Conservation (phyloP, 345 rosid species). For the Isatis tinctoria region DNA sequence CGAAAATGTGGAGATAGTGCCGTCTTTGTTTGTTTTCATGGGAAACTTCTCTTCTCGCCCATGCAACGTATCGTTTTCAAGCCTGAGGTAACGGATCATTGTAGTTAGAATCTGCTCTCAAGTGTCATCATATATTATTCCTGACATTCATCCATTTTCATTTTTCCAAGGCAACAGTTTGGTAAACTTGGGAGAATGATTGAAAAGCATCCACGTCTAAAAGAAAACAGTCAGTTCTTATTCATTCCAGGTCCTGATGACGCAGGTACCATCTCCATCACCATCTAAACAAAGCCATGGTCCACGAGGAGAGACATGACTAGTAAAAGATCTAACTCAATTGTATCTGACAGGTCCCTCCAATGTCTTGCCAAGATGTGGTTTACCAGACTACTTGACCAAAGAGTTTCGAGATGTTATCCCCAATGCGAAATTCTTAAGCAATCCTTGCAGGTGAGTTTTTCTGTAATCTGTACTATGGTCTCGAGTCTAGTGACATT, state of each 20-base stretch:
- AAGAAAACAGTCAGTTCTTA: conserved; percentile 68
- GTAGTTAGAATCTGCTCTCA: background rate
- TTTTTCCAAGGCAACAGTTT: conserved; percentile 59
- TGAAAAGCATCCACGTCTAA: conserved; percentile 65
- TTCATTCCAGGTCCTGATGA: conserved; percentile 95
- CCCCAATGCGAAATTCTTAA: conserved; percentile 79
- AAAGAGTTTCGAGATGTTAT: conserved; percentile 64
- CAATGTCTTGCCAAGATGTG: conserved; percentile 68
- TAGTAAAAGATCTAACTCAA: conserved; percentile 27
- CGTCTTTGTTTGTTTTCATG: conserved; percentile 94
- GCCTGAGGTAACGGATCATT: conserved; percentile 56
- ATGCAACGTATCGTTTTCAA: conserved; percentile 72
- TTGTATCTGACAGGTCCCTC: conserved; percentile 66
- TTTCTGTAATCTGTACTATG: conserved; percentile 4
- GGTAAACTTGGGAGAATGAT: conserved; percentile 82
- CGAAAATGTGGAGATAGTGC: conserved; percentile 74
- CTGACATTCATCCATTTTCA: background rate
- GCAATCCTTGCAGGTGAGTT: conserved; percentile 93
- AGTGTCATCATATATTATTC: background rate
- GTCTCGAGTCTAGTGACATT: background rate
- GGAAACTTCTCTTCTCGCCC: conserved; percentile 84
- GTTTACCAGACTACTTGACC: conserved; percentile 73
- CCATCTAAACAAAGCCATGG: background rate
- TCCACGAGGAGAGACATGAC: conserved; percentile 1
- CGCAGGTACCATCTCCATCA: conserved; percentile 54